Evolutionary conservation across 495 filamentous ascomycete species (phyloP), one percentile per base, ranked within the genome.

Genomic region (Tirmania nivea): DNA sequence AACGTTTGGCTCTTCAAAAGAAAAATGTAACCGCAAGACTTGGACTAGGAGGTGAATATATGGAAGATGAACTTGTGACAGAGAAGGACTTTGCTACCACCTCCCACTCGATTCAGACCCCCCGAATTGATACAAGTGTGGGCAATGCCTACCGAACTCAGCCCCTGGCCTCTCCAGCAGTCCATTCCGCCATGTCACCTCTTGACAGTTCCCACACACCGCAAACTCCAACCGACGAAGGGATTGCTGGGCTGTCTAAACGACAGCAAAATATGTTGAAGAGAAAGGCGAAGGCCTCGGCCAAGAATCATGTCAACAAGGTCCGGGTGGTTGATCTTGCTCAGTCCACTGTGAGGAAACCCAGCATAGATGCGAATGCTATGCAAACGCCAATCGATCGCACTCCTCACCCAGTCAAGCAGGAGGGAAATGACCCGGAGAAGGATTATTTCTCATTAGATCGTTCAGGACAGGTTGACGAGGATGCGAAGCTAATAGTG

Each of bases 231-330:
- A 68, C 60, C 53, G 85, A 86, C 51, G 84, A 90, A 34, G 56
- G 59, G 7, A 52, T 51, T 51, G 65, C 75, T 0, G 79, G 77
- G 3, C 69, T 96, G 14, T 95, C 88, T 69, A 83, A 86, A 54
- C 79, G 90, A 12, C 90, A 96, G 63, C 73, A 94, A 31, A 97
- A 96, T 61, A 83, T 85, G 53, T 71, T 97, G 10, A 97, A 97
- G 66, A 78, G 90, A 14, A 93, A 92, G 63, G 78, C 83, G 34
- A 93, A 89, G 63, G 71, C 77, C 52, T 81, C 83, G 60, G 86
- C 86, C 9, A 87, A 86, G 63, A 79, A 84, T 62, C 81, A 84
- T 36, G 69, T 71, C 54, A 86, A 81, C 54, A 96, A 96, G 65
- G 86, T 92, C 39, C 74, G 80, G n/a, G 75, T 86, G n/a, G 78